Percentiles rank a stretch among this genome's conserved stretches.
phyloP scores from a whole-genome alignment of 345 rosid species.

The Dimocarpus longan region DNA sequence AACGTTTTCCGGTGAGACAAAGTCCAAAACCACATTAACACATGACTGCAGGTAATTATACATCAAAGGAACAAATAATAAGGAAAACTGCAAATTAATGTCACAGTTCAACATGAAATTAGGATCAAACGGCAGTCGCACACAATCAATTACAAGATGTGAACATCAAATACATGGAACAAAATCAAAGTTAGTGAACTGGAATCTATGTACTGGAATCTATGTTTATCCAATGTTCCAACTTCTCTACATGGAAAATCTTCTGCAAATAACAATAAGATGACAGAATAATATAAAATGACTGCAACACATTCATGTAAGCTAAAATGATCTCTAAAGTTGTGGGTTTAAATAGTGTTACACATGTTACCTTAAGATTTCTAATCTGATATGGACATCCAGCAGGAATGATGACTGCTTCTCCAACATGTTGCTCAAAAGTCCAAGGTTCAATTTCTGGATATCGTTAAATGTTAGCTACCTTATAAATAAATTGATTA shows the following conservation, averaged over 20 bases:
- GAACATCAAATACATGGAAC: not conserved
- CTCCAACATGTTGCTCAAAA: constrained; percentile 91
- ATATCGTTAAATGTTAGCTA: constrained; percentile 17
- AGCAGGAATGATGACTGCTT: constrained; percentile 88
- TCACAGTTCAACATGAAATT: constrained; percentile 12
- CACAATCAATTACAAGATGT: not conserved
- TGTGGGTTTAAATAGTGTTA: not conserved
- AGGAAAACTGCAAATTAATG: constrained; percentile 7
- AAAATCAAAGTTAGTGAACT: not conserved
- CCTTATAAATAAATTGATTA: not conserved
- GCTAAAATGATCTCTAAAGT: not conserved
- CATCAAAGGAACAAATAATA: constrained; percentile 6
- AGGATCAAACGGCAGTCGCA: not conserved
- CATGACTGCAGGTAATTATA: constrained; percentile 65
- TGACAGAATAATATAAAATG: not conserved
- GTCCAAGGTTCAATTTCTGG: constrained; percentile 93
- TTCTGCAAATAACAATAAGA: not conserved
- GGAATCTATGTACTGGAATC: not conserved
- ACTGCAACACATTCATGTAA: not conserved
- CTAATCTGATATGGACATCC: constrained; percentile 94
- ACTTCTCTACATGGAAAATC: not conserved
- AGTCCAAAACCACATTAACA: constrained; percentile 82
- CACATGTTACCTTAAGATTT: constrained; percentile 67
- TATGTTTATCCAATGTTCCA: not conserved
- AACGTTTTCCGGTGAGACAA: constrained; percentile 84